Percentiles rank a stretch among this genome's conserved stretches.
phyloP scores from a whole-genome alignment of 345 rosid genomes.

The rapeseed (Brassica napus) region DNA sequence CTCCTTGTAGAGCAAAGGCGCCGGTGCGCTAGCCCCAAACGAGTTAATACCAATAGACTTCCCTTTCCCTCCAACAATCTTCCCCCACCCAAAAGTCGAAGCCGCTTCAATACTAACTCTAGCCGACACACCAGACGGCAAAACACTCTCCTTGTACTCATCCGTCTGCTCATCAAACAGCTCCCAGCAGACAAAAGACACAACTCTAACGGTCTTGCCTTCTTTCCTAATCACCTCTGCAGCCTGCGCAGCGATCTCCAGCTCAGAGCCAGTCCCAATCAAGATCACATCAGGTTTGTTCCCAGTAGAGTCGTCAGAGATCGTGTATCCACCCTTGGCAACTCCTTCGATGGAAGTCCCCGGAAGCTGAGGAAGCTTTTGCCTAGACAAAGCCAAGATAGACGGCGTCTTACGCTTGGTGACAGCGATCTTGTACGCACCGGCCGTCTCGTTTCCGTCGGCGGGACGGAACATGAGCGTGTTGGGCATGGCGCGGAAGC shows the following conservation, averaged over 20 bases:
- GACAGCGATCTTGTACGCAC: constrained; percentile 87
- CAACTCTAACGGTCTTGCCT: constrained; percentile 95
- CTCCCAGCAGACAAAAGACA: constrained; percentile 88
- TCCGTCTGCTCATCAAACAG: constrained; percentile 71
- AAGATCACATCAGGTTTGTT: constrained; percentile 92
- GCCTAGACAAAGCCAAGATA: constrained; percentile 85
- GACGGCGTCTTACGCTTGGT: constrained; percentile 81
- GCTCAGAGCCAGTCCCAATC: constrained; percentile 95
- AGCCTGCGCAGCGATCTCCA: constrained; percentile 86
- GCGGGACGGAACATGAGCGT: constrained; percentile 97
- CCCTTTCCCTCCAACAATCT: constrained; percentile 70
- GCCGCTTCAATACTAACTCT: constrained; percentile 92
- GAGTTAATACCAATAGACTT: constrained; percentile 76
- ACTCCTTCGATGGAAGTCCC: constrained; percentile 95
- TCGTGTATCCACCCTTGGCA: constrained; percentile 80
- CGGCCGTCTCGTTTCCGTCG: constrained; percentile 97
- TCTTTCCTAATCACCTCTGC: constrained; percentile 76
- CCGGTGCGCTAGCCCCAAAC: constrained; percentile 91
- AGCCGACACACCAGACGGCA: constrained; percentile 67
- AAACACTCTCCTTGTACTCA: constrained; percentile 79
- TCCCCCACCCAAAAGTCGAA: constrained; percentile 85
- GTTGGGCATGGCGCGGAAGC: constrained; percentile 99
- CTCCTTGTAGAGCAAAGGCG: constrained; percentile 72
- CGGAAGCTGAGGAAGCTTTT: constrained; percentile 83
- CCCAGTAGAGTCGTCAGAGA: constrained; percentile 84